Base-by-base conservation (phyloP, 2,329 filamentous ascomycete species). In the Alternaria brassicae region DNA sequence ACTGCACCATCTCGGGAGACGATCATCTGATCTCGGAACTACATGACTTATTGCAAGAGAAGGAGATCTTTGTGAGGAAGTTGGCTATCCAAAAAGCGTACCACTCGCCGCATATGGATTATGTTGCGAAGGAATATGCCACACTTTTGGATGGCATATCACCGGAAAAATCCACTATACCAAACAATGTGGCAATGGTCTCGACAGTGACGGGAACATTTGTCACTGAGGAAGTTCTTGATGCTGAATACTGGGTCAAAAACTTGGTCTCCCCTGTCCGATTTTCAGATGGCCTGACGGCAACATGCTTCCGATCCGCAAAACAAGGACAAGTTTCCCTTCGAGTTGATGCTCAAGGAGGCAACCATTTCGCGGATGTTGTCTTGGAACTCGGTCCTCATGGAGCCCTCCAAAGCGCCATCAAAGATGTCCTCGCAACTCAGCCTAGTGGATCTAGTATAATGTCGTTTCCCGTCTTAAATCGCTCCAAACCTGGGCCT, bases 11-110 rank as follows among this genome's bases (percentile, higher is more conserved):
- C 21, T 25, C 53, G 10, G 19, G 19, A 23, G 12, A 76, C 50
- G 79, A 82, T 0, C 76, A 80, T 25, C 75, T 67, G 10, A 81
- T 81, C 0, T 83, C 82, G 45, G 81, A 83, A 53, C 81, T 61
- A 25, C 15, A 55, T 12, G 45, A 60, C 30, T 50, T 61, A 58
- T 32, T 48, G 12, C 27, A 36, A 28, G 13, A 2, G 8, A 72
- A 76, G 47, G n/a, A 42, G 17, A 34, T 55, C 3, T 55, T 55
- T n/a, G 27, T 32, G 12, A 30, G 53, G 6, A 48, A 49, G 27
- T 21, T 55, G 13, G 2, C 36, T 9, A 79, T 82, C 1, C 76
- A 80, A 23, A 76, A 67, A 9, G 82, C 81, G 0, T 84, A 83
- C 53, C 82, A 83, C 51, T 81, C 61, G 45, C 17, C 42, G 12